Percentiles rank a stretch among this genome's conserved stretches.
phyloP scores from a whole-genome alignment of 768 basidiomycete species.

The Aureoboletus auriporus region DNA sequence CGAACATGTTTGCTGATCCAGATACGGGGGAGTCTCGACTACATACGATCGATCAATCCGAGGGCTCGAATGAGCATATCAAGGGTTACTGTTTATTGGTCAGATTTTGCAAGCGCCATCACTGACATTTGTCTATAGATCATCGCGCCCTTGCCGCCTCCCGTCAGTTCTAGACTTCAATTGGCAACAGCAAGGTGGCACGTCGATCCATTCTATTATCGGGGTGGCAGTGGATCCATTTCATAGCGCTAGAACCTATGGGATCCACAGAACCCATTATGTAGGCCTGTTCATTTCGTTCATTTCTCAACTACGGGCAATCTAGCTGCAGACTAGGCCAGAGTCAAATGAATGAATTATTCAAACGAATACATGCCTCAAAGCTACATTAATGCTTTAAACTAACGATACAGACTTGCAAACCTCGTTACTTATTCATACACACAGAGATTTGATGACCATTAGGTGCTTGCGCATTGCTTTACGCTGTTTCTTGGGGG shows the following conservation, averaged over 20 bases:
- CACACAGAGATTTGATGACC: constrained; percentile 1
- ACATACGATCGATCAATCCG: constrained; percentile 9
- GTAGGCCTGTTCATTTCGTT: no score
- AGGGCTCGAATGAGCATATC: not conserved
- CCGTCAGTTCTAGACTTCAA: constrained; percentile 5
- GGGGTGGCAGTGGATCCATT: not conserved
- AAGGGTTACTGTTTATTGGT: constrained; percentile 7
- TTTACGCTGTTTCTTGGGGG: constrained; percentile 35
- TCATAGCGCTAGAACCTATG: not conserved
- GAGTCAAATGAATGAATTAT: not conserved
- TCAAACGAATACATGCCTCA: constrained; percentile 5
- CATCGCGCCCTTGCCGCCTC: not conserved
- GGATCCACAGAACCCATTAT: not conserved
- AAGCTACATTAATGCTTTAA: not conserved
- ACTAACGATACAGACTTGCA: constrained; percentile 1
- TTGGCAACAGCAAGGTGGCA: not conserved
- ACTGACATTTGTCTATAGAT: not conserved
- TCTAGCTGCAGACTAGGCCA: not conserved
- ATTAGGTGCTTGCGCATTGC: not conserved
- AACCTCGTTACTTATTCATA: constrained; percentile 14
- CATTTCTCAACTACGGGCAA: not conserved
- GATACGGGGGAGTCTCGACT: constrained; percentile 4
- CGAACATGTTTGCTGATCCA: not conserved
- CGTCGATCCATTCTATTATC: not conserved
- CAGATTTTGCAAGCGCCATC: not conserved